These are phyloP conservation scores for Scleroderma citrinum DNA, from an alignment of 768 basidiomycete species.

Conservation along the genomic window DNA sequence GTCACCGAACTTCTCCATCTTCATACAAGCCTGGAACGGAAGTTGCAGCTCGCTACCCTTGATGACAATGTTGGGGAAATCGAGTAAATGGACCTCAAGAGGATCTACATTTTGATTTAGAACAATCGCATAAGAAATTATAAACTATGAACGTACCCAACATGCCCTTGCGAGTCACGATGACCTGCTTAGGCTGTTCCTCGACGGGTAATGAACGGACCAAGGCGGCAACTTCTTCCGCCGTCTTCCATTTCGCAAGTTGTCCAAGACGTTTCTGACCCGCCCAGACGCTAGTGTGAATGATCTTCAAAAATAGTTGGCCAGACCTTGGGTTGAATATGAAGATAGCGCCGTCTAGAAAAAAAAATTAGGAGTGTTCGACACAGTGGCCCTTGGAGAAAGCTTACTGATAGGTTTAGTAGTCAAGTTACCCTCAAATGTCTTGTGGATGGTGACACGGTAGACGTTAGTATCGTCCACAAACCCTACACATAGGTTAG, in stretches of 20 bases:
- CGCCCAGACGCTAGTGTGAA: conserved; percentile 99
- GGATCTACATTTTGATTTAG: conserved; percentile 48
- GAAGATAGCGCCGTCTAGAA: conserved; percentile 86
- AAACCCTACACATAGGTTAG: conserved; percentile 60
- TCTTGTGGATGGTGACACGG: conserved; percentile 98
- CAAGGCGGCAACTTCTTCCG: conserved; percentile 98
- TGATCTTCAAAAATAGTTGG: conserved; percentile 97
- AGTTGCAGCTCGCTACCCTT: conserved; percentile 97
- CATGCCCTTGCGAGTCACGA: conserved; percentile 99
- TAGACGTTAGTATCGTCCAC: conserved; percentile 99
- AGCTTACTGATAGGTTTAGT: conserved; percentile 92
- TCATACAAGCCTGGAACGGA: conserved; percentile 99
- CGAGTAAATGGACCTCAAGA: conserved; percentile 95
- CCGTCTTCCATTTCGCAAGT: conserved; percentile 99
- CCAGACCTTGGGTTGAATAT: conserved; percentile 99
- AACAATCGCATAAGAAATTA: neutral
- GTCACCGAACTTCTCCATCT: conserved; percentile 99
- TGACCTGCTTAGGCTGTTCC: conserved; percentile 99
- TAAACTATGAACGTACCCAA: conserved; percentile 51
- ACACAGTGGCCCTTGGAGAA: neutral
- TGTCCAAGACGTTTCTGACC: conserved; percentile 99
- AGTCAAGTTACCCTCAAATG: conserved; percentile 99
- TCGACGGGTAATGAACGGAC: conserved; percentile 98
- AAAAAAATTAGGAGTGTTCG: neutral
- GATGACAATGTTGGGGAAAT: conserved; percentile 99